Conservation (phyloP, 768 basidiomycete genomes). For the Favolaschia claudopus region DNA sequence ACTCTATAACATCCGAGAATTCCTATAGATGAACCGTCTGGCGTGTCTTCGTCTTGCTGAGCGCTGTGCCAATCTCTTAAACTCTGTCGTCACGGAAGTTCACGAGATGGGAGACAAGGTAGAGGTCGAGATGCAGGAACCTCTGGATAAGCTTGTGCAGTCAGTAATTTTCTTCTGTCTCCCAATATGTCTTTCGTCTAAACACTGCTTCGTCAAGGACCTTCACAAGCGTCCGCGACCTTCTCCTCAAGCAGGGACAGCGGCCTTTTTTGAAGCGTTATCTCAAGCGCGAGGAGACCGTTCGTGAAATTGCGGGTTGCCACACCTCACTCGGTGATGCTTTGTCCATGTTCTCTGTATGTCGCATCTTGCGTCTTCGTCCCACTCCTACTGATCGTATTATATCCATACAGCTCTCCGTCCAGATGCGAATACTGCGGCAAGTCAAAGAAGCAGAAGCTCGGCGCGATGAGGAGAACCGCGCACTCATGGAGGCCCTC, state of each 20-base stretch:
- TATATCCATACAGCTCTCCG: slow-evolving; percentile 41
- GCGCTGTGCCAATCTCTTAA: slow-evolving; percentile 66
- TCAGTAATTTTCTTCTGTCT: slow-evolving; percentile 25
- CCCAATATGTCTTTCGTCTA: background rate
- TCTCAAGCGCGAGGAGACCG: slow-evolving; percentile 68
- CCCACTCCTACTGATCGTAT: background rate
- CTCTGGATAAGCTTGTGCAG: slow-evolving; percentile 56
- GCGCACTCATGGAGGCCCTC: slow-evolving; percentile 43
- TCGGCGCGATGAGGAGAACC: slow-evolving; percentile 43
- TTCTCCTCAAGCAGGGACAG: slow-evolving; percentile 60
- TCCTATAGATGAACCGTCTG: slow-evolving; percentile 61
- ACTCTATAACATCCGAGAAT: background rate
- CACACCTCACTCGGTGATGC: slow-evolving; percentile 62
- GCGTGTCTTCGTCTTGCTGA: slow-evolving; percentile 69
- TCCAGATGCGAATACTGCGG: slow-evolving; percentile 63
- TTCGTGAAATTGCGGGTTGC: slow-evolving; percentile 55
- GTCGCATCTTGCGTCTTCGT: slow-evolving; percentile 33
- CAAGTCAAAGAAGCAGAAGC: slow-evolving; percentile 52
- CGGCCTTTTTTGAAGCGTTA: slow-evolving; percentile 76
- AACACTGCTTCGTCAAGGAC: slow-evolving; percentile 18
- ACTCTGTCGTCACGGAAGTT: slow-evolving; percentile 62
- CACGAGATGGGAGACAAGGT: slow-evolving; percentile 52
- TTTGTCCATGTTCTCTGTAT: slow-evolving; percentile 56
- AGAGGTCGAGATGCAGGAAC: slow-evolving; percentile 50
- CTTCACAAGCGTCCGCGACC: slow-evolving; percentile 45